phyloP scores from a whole-genome alignment of 2,329 filamentous ascomycete genomes.

The Phaeosphaeria sp. region DNA sequence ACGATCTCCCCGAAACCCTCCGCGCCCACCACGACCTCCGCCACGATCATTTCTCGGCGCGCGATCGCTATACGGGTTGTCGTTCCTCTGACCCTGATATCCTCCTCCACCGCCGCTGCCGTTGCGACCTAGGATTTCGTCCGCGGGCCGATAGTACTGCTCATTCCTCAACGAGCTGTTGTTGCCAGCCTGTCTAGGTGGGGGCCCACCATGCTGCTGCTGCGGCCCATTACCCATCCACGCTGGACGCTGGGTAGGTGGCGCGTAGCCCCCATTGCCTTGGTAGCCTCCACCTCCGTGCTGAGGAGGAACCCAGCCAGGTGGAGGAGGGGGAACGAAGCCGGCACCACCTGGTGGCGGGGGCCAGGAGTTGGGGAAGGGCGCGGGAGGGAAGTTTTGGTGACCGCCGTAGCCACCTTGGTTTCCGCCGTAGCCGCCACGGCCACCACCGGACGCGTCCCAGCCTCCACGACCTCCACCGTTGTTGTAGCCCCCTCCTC shows the following conservation, averaged over 20 bases:
- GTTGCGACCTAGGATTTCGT: constrained; percentile 32
- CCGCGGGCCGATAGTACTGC: constrained; percentile 31
- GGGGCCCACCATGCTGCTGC: constrained; percentile 28
- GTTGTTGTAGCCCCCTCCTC: constrained; percentile 32
- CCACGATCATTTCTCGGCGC: constrained; percentile 23
- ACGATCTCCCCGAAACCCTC: constrained; percentile 28
- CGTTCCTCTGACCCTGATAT: constrained; percentile 22
- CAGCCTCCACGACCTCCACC: constrained; percentile 20
- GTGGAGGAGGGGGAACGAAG: constrained; percentile 33
- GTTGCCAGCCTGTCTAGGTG: constrained; percentile 26
- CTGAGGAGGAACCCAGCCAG: constrained; percentile 41
- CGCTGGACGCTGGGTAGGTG: constrained; percentile 20
- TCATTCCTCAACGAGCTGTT: constrained; percentile 30
- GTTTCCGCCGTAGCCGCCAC: constrained; percentile 25
- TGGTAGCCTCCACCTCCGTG: constrained; percentile 19
- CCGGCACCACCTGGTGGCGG: constrained; percentile 33
- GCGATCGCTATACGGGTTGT: constrained; percentile 29
- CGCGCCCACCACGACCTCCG: constrained; percentile 32
- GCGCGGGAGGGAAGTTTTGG: constrained; percentile 23
- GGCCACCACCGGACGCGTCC: constrained; percentile 9
- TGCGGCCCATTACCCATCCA: constrained; percentile 30
- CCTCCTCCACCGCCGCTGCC: constrained; percentile 29
- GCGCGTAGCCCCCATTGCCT: constrained; percentile 21
- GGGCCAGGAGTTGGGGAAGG: constrained; percentile 26
- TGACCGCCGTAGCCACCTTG: constrained; percentile 28